Percentiles rank a stretch among this genome's conserved stretches.
Evolutionary conservation across 2,329 filamentous ascomycete species (phyloP).

Genomic region (Tricladium varicosporioides): DNA sequence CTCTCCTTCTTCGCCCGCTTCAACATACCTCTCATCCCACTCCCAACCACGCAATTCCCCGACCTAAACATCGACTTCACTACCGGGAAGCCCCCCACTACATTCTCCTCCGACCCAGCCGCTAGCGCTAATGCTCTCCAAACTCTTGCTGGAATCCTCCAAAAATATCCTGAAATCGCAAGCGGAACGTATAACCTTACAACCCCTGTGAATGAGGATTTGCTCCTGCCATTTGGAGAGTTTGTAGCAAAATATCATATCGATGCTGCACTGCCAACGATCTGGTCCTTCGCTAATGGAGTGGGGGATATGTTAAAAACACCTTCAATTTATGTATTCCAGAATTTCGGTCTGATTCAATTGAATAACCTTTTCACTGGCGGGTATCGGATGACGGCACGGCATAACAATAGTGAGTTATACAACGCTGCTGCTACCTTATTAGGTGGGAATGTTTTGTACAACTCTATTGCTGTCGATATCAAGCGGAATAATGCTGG

Average conservation of each 20-base stretch:
- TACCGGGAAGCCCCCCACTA: neutral
- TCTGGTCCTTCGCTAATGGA: neutral
- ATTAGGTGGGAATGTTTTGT: neutral
- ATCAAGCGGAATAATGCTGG: neutral
- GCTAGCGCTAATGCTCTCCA: too few species aligned
- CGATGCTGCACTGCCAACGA: neutral
- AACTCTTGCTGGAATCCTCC: too few species aligned
- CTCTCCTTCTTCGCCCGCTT: constrained; percentile 44
- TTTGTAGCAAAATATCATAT: neutral
- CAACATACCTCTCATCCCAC: constrained; percentile 19
- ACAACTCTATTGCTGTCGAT: neutral
- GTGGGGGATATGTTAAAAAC: neutral
- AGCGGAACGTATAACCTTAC: neutral
- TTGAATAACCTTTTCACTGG: neutral
- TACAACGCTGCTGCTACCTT: neutral
- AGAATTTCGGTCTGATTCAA: neutral
- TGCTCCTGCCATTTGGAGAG: neutral
- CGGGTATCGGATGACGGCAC: neutral
- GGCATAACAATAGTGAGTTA: neutral
- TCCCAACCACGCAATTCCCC: neutral
- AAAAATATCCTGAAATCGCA: too few species aligned
- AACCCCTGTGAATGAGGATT: neutral
- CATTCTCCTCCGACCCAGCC: too few species aligned
- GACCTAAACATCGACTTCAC: neutral
- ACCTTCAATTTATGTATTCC: neutral